Percentiles rank a stretch among this genome's conserved stretches.
These are phyloP conservation scores for Nemania sp. DNA, from an alignment of 2,329 filamentous ascomycete genomes.

Conservation along the genomic window DNA sequence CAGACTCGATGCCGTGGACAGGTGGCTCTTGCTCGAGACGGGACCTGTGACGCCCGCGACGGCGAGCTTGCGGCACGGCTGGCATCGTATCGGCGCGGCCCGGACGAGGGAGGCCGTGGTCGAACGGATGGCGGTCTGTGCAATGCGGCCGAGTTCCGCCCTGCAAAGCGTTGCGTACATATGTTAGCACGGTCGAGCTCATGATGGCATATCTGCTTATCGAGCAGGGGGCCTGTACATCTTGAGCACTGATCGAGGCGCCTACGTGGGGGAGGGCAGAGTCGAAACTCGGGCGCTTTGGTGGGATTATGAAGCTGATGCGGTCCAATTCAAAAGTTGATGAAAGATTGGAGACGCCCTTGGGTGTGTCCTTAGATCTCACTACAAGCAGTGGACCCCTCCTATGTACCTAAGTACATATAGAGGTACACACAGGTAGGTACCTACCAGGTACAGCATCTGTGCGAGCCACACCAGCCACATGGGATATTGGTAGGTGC, in stretches of 20 bases:
- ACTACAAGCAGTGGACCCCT: no score
- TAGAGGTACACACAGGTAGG: no score
- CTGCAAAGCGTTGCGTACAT: constrained; percentile 18
- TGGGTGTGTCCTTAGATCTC: no score
- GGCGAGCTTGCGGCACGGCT: constrained; percentile 16
- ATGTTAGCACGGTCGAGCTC: no score
- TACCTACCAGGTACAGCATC: no score
- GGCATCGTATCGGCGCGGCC: constrained; percentile 29
- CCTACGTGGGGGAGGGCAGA: neutral
- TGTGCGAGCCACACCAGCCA: neutral
- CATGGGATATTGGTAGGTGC: no score
- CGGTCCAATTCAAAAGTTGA: neutral
- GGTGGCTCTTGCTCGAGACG: constrained; percentile 15
- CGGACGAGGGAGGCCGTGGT: constrained; percentile 32
- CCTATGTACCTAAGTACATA: neutral
- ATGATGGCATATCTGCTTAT: neutral
- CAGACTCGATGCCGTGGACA: constrained; percentile 27
- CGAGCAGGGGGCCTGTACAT: constrained; percentile 26
- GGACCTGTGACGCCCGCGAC: neutral
- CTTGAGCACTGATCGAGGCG: constrained; percentile 6
- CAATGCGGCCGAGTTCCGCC: constrained; percentile 36
- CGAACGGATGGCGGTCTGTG: constrained; percentile 34
- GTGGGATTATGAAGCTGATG: no score
- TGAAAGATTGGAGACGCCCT: neutral
- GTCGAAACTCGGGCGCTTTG: neutral